Evolutionary conservation across 495 filamentous ascomycete genomes (phyloP).

Genomic region (Annulohypoxylon maeteangense): DNA sequence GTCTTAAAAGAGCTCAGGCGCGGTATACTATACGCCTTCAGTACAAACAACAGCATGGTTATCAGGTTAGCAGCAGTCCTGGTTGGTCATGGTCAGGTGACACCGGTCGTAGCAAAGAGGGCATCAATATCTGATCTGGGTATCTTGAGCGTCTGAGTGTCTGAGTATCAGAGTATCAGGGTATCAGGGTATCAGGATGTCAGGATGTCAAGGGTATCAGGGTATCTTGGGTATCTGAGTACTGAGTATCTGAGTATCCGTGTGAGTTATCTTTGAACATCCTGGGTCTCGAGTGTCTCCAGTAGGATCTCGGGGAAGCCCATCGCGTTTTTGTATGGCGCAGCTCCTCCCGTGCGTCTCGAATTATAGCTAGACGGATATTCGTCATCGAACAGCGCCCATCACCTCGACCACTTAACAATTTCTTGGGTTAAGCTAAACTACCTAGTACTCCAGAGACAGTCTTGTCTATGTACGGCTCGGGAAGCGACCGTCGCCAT

Average conservation of each 20-base stretch:
- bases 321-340: slow-evolving; percentile 40
- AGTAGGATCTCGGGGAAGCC: slow-evolving; percentile 37
- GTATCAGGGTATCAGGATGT: not conserved
- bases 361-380: slow-evolving; percentile 25
- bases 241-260: slow-evolving; percentile 11
- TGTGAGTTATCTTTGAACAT: too few species aligned
- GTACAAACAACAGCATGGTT: slow-evolving; percentile 26
- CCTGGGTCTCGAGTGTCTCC: slow-evolving; percentile 28
- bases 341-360: slow-evolving; percentile 22
- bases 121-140: slow-evolving; percentile 17
- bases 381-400: slow-evolving; percentile 41
- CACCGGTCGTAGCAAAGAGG: slow-evolving; percentile 17
- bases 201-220: not conserved
- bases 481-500: slow-evolving; percentile 31
- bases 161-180: slow-evolving; percentile 7
- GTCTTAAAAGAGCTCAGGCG: slow-evolving; percentile 28
- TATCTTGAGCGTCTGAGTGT: slow-evolving; percentile 16
- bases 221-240: slow-evolving; percentile 1
- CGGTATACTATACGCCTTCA: slow-evolving; percentile 13
- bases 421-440: slow-evolving; percentile 32
- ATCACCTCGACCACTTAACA: slow-evolving; percentile 34
- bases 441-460: slow-evolving; percentile 34
- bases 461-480: slow-evolving; percentile 28
- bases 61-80: too few species aligned
- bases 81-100: slow-evolving; percentile 38